Evolutionary conservation across 352 stramenopile species (phyloP), one percentile per base, ranked within the genome.

Genomic region (Phytophthora crassamura): DNA sequence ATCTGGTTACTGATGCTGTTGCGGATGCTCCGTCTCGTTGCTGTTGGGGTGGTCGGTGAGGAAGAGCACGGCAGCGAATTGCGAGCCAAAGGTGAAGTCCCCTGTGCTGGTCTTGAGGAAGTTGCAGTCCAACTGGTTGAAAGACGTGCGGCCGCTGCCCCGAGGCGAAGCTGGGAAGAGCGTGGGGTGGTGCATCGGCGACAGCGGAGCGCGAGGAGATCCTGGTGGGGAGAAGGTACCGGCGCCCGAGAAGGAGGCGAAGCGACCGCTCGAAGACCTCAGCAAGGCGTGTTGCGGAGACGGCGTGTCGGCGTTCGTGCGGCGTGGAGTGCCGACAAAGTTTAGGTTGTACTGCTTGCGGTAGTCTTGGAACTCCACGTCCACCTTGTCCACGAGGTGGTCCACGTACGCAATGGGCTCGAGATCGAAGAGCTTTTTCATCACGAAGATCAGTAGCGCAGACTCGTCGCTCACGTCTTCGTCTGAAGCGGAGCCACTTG

Each of bases 401-500:
- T 84, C 65, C 7, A 74, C n/a, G 61, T 86, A 85, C 46, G 84
- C 75, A 40, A 81, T 69, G 0, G 74, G 73, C 5, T 88, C 79
- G 2, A 74, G 49, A 7, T 61, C 36, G 5, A 90, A 73, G 0
- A 90, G 63, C 14, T 73, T 74, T 8, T 73, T 78, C 35, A 86
- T 74, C 3, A 77, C 74, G 12, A 73, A 72, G 2, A 63, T 57
- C 4, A 88, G 57, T 10, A 88, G 33, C n/a, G 60, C 30, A 1
- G 39, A 48, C 16, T 76, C 72, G 22, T 63, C 67, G 7, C 20
- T 28, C 5, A 59, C 35, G 39, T 65, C 59, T 5, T 70, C 38
- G 20, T 54, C 35, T 32, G 34, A 38, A 4, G 53, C 34, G 28
- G 52, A 33, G 25, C 16, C 39, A 33, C 46, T 40, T 50, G 25